A percentile compares a stretch with the other conserved stretches of the same genome.
phyloP scores from a whole-genome alignment of 495 filamentous ascomycete species.

The Aspergillus haitiensis region DNA sequence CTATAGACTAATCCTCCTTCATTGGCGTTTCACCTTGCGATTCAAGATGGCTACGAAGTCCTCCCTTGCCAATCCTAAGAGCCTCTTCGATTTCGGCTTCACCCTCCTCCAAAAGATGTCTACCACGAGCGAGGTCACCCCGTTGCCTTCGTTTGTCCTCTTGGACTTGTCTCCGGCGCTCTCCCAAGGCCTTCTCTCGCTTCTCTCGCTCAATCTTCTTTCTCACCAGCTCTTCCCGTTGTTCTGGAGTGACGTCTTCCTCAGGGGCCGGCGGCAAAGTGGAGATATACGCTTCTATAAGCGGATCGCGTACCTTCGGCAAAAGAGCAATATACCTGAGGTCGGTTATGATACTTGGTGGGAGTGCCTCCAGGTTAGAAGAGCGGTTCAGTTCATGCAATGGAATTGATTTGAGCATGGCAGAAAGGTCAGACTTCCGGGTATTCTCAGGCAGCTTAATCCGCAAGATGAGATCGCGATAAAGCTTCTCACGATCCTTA shows the following conservation, averaged over 20 bases:
- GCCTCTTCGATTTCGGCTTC: slow-evolving; percentile 77
- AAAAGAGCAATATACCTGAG: slow-evolving; percentile 79
- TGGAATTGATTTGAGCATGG: slow-evolving; percentile 71
- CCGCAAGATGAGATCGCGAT: slow-evolving; percentile 80
- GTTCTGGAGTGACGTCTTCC: slow-evolving; percentile 50
- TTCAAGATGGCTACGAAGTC: slow-evolving; percentile 64
- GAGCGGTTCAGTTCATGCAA: slow-evolving; percentile 64
- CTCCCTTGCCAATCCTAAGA: slow-evolving; percentile 72
- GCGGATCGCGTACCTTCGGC: slow-evolving; percentile 63
- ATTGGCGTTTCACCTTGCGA: slow-evolving; percentile 22
- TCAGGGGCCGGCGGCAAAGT: slow-evolving; percentile 68
- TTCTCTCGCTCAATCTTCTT: slow-evolving; percentile 63
- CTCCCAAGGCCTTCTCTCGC: slow-evolving; percentile 72
- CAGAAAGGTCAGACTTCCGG: slow-evolving; percentile 74
- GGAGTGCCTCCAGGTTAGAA: slow-evolving; percentile 63
- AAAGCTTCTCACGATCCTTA: slow-evolving; percentile 88
- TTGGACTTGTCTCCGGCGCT: slow-evolving; percentile 69
- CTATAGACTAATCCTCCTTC: slow-evolving; percentile 14
- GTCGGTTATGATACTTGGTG: slow-evolving; percentile 68
- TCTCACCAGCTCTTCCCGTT: slow-evolving; percentile 60
- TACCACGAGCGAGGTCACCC: slow-evolving; percentile 64
- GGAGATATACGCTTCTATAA: slow-evolving; percentile 75
- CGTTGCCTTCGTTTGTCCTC: slow-evolving; percentile 71
- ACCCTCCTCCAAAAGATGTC: slow-evolving; percentile 67
- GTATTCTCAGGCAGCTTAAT: slow-evolving; percentile 73